These are phyloP conservation scores for Clohesyomyces aquaticus DNA, from an alignment of 495 filamentous ascomycete genomes.

Conservation along the genomic window DNA sequence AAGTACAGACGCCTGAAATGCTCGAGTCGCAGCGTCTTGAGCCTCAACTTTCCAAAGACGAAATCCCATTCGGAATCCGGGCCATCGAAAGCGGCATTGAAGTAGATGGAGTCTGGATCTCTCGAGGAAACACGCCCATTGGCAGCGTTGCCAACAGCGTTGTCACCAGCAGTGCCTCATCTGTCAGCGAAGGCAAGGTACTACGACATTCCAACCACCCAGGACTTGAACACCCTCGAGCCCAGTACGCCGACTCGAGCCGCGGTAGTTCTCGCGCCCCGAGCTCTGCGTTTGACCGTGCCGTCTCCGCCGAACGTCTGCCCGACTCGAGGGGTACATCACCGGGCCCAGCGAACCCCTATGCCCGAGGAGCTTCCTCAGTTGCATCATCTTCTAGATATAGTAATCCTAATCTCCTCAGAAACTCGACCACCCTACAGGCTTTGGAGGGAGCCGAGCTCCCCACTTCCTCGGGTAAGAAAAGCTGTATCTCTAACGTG, in stretches of 20 bases:
- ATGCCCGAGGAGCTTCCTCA: slow-evolving; percentile 1
- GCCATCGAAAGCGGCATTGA: slow-evolving; percentile 85
- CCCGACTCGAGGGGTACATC: slow-evolving; percentile 28
- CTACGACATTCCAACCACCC: slow-evolving; percentile 22
- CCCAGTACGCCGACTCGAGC: slow-evolving; percentile 29
- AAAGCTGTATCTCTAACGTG: neutral
- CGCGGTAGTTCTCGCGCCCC: slow-evolving; percentile 26
- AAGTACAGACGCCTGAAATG: slow-evolving; percentile 58
- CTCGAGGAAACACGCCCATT: slow-evolving; percentile 62
- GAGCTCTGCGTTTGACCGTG: slow-evolving; percentile 39
- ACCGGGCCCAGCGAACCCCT: slow-evolving; percentile 9
- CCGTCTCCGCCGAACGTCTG: slow-evolving; percentile 40
- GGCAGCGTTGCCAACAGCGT: too few species aligned
- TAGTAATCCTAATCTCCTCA: slow-evolving; percentile 28
- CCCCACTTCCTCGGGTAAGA: slow-evolving; percentile 21
- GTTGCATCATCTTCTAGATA: slow-evolving; percentile 17
- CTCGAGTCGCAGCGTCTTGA: slow-evolving; percentile 51
- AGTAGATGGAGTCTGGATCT: slow-evolving; percentile 89
- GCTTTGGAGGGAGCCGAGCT: slow-evolving; percentile 40
- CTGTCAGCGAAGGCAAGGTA: slow-evolving; percentile 28
- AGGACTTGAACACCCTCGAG: slow-evolving; percentile 28
- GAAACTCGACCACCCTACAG: slow-evolving; percentile 37
- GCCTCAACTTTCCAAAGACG: slow-evolving; percentile 49
- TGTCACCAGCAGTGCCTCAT: slow-evolving; percentile 42
- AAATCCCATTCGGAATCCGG: slow-evolving; percentile 86